These are phyloP conservation scores for Colletotrichum sp. DNA, from an alignment of 2,329 filamentous ascomycete genomes.

Conservation along the genomic window DNA sequence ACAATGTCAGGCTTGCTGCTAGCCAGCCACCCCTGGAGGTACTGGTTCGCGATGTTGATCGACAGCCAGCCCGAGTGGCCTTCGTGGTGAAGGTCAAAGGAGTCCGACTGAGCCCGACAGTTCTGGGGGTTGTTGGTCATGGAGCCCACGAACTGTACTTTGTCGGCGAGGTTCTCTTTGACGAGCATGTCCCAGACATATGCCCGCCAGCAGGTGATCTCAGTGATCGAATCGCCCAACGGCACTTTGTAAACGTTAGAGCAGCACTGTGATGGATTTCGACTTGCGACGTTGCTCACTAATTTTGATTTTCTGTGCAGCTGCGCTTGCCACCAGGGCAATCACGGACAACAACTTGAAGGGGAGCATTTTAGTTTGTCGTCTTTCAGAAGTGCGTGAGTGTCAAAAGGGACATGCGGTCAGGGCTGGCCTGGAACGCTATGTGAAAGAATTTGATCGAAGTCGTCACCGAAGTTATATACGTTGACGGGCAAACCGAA, in stretches of 20 bases:
- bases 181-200: slow-evolving; percentile 44
- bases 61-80: slow-evolving; percentile 48
- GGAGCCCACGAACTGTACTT: slow-evolving; percentile 47
- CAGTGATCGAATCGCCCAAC: slow-evolving; percentile 49
- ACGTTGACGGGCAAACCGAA: not conserved
- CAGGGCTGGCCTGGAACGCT: not conserved
- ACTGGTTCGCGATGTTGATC: slow-evolving; percentile 46
- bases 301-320: slow-evolving; percentile 3
- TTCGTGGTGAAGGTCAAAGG: slow-evolving; percentile 45
- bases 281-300: not conserved
- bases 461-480: not conserved
- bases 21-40: slow-evolving; percentile 42
- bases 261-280: accelerated
- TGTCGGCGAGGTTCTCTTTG: slow-evolving; percentile 34
- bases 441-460: not conserved
- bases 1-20: slow-evolving; percentile 44
- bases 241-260: slow-evolving; percentile 23
- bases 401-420: too few relatives aligned
- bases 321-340: not conserved
- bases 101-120: slow-evolving; percentile 34
- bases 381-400: too few relatives aligned
- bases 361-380: not conserved
- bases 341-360: not conserved
- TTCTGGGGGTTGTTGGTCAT: slow-evolving; percentile 40
- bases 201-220: slow-evolving; percentile 50